Conservation (phyloP, 495 filamentous ascomycete genomes). For the Haplographium delicatum region DNA sequence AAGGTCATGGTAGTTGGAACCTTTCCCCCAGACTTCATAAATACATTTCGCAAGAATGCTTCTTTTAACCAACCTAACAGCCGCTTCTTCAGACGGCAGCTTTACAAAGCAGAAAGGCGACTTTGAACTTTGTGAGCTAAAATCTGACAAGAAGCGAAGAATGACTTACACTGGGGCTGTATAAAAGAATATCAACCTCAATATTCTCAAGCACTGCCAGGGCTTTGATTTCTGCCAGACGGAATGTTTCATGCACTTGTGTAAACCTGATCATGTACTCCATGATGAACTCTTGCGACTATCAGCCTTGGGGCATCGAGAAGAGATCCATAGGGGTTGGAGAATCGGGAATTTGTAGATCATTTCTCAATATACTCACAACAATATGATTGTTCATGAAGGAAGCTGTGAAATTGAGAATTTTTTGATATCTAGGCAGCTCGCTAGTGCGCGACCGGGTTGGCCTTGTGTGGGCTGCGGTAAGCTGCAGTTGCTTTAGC, state of each 20-base stretch:
- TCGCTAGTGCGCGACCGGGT: too few species aligned
- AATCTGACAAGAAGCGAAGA: neutral
- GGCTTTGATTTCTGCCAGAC: conserved; percentile 78
- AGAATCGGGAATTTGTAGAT: too few species aligned
- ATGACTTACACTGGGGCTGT: conserved; percentile 60
- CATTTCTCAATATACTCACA: too few species aligned
- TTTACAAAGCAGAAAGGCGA: conserved; percentile 81
- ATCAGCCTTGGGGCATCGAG: too few species aligned
- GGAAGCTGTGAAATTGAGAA: too few species aligned
- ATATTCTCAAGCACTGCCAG: conserved; percentile 65
- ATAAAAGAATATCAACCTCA: conserved; percentile 64
- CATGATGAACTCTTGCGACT: conserved; percentile 33
- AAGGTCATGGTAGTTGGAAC: conserved; percentile 58
- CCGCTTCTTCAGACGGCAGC: conserved; percentile 59
- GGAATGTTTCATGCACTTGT: conserved; percentile 86
- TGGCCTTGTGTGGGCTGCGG: too few species aligned
- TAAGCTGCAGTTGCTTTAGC: too few species aligned
- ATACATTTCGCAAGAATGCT: conserved; percentile 76
- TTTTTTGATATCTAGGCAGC: too few species aligned
- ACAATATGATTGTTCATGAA: too few species aligned
- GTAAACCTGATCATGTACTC: conserved; percentile 88
- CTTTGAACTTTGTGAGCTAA: conserved; percentile 39
- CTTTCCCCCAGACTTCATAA: conserved; percentile 84
- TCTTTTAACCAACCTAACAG: conserved; percentile 60
- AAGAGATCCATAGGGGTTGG: too few species aligned